phyloP scores from a whole-genome alignment of 1,284 basidiomycete genomes.

The Ganoderma multipileum region DNA sequence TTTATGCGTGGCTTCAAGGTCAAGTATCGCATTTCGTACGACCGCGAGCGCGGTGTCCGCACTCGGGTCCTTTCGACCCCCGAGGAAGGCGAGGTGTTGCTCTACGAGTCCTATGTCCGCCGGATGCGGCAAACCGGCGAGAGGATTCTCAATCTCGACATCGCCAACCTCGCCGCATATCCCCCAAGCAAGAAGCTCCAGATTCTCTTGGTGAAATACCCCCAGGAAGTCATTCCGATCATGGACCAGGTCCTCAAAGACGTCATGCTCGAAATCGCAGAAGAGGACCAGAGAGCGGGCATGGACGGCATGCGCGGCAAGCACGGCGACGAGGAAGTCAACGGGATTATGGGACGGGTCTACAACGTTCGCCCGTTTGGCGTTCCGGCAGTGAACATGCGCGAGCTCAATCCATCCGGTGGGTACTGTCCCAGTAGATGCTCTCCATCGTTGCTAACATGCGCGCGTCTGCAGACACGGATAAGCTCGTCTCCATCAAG shows the following conservation, averaged over 20 bases:
- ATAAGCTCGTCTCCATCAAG: conserved; percentile 95
- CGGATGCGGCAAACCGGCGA: conserved; percentile 92
- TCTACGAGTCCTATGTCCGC: conserved; percentile 87
- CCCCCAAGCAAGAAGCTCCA: conserved; percentile 86
- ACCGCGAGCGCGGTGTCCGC: conserved; percentile 68
- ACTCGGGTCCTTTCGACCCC: conserved; percentile 63
- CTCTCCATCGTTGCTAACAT: background rate
- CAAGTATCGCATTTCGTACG: conserved; percentile 86
- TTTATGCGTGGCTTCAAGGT: conserved; percentile 94
- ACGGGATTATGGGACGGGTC: conserved; percentile 80
- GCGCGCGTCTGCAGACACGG: conserved; percentile 83
- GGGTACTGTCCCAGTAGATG: background rate
- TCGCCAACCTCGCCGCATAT: conserved; percentile 89
- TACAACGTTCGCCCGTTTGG: conserved; percentile 96
- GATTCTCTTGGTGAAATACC: conserved; percentile 86
- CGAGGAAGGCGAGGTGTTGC: conserved; percentile 70
- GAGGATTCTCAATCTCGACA: conserved; percentile 92
- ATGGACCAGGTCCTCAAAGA: conserved; percentile 98
- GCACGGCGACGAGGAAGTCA: conserved; percentile 79
- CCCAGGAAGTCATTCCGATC: conserved; percentile 95
- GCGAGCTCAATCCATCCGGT: conserved; percentile 91
- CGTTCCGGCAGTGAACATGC: conserved; percentile 85
- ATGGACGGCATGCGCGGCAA: conserved; percentile 74
- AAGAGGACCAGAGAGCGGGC: conserved; percentile 76
- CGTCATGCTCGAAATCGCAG: conserved; percentile 82